Base-by-base conservation (phyloP, 345 rosid species). In the Laguncularia racemosa region DNA sequence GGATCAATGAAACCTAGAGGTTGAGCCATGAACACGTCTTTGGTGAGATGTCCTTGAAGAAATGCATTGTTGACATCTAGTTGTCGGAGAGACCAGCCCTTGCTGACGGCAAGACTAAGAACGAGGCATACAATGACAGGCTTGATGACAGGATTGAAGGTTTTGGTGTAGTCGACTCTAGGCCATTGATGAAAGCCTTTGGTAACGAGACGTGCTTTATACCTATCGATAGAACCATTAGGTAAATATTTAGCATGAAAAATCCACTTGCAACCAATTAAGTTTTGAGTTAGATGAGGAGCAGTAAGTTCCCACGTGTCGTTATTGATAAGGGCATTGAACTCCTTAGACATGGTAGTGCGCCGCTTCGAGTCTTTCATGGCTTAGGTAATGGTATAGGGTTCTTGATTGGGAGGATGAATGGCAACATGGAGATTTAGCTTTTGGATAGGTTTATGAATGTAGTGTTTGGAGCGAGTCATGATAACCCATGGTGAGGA, bases 241-340 rank as follows among this genome's bases (percentile, higher is more conserved):
- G 20, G 11, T 2, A 0, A 11, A 17, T 16, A 13, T 49, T 59
- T 59, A 12, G 33, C 20, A 3, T 12, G 26, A 23, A 48, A 49
- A 48, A 59, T 44, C 63, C 63, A 59, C 38, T 12, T 49, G 7
- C 63, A 47, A 8, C 53, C 63, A 8, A 49, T 16, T 9, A 59
- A 16, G n/a, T 59, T 59, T 16, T 3, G 0, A 16, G 5, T 7
- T 2, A 16, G 14, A n/a, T 33, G 13, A 49, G 12, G 1, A 18
- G 55, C 21, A 6, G 28, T 44, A 4, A 48, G 47, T 13, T 49
- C 46, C 13, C 55, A 59, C 1, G 55, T 59, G 14, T 50, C 33
- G n/a, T 62, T 62, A 4, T 12, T 13, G 1, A 47, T 14, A 1
- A 62, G 46, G 6, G 59, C 53, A 26, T 47, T 7, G 14, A 18